phyloP scores from a whole-genome alignment of 805 yeast species.

The Torulaspora franciscae region DNA sequence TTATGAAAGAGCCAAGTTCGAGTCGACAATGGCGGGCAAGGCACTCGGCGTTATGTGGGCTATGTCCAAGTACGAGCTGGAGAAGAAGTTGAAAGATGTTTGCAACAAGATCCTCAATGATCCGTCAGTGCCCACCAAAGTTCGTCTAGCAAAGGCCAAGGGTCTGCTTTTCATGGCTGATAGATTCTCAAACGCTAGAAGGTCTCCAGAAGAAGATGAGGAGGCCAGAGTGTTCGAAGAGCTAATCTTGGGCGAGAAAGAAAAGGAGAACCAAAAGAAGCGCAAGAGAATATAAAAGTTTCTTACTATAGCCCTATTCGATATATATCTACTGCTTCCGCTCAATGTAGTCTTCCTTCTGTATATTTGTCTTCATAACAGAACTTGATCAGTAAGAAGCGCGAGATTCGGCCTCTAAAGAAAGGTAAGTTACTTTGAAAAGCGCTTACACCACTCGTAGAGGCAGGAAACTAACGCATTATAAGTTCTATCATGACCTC shows the following conservation, averaged over 20 bases:
- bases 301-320: background rate
- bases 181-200: constrained; percentile 57
- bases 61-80: constrained; percentile 82
- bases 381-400: background rate
- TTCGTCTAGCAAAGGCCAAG: constrained; percentile 69
- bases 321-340: background rate
- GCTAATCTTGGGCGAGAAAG: constrained; percentile 78
- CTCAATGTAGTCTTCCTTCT: background rate
- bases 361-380: background rate
- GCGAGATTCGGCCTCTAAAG: background rate
- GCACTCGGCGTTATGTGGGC: constrained; percentile 94
- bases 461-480: background rate
- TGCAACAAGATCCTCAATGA: constrained; percentile 76
- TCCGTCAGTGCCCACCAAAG: constrained; percentile 51
- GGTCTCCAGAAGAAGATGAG: constrained; percentile 86
- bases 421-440: background rate
- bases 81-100: constrained; percentile 71
- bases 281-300: constrained; percentile 12
- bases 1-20: constrained; percentile 69
- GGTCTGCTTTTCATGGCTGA: constrained; percentile 71
- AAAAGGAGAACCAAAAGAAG: constrained; percentile 52
- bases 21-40: constrained; percentile 78
- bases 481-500: constrained; percentile 1
- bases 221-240: constrained; percentile 91
- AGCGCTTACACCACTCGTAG: background rate